Base-by-base conservation (phyloP, 306 rosid species). In the Dalbergia cultrata region DNA sequence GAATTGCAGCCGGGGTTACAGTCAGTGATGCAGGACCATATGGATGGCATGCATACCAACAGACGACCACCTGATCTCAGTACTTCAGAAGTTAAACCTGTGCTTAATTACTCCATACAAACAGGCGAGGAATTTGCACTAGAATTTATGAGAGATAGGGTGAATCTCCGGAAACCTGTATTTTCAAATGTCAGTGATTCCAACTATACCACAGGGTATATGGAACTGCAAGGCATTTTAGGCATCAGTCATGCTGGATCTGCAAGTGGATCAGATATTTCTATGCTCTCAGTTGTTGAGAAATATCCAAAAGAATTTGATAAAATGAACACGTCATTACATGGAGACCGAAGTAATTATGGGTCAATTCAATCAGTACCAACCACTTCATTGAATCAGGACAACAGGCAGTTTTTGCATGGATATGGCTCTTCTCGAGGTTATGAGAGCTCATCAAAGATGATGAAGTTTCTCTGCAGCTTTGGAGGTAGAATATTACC, bases 101-200 rank as follows among this genome's bases (percentile, higher is more conserved):
- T 88, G 63, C 97, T 53, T 83, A 91, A 93, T 87, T 91, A 77
- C 79, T 93, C 98, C 68, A 91, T 91, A 79, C 94, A 87, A 87
- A 93, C 97, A 1, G 98, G 98, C 52, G 97, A 93, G 89, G 98
- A 93, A 82, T 93, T 93, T 67, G 79, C 97, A 50, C 86, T 91
- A 16, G 97, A 93, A 76, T 93, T 93, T 66, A 87, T 93, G 92
- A 92, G 88, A 18, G 98, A 91, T 77, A 90, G 97, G 82, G 91
- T 87, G 83, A 91, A 90, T 87, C 88, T 86, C 63, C 81, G 84
- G 85, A 85, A 86, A 81, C 97, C 93, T 60, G 75, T 87, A 47
- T 77, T 87, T 78, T 83, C 94, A 66, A 82, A 84, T 86, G 78
- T 67, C 39, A 70, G 85, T 35, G 93, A 91, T 75, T 88, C 97